phyloP scores from a whole-genome alignment of 208 protist genomes.

The Angomonas ambiguus region DNA sequence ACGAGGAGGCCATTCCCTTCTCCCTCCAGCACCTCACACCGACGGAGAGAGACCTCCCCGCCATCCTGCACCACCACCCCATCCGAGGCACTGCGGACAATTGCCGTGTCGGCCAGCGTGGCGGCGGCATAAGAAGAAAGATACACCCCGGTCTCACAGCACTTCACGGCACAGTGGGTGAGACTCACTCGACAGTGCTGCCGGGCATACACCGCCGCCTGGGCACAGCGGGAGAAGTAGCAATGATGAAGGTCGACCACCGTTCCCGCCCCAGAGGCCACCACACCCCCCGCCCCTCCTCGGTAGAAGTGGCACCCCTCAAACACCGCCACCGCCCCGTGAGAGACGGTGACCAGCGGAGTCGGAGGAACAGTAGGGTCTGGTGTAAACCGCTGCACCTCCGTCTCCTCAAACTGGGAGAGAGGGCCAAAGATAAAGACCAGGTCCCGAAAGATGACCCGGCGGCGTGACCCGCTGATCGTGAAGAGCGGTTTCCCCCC shows the following conservation, averaged over 20 bases:
- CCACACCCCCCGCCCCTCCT: conserved; percentile 39
- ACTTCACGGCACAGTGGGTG: conserved; percentile 36
- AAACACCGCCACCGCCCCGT: conserved; percentile 31
- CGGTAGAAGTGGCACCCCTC: conserved; percentile 65
- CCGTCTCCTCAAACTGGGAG: background rate
- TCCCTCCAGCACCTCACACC: conserved; percentile 42
- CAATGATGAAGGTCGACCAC: conserved; percentile 36
- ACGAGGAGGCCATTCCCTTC: conserved; percentile 60
- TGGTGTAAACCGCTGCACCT: background rate
- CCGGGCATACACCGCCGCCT: conserved; percentile 46
- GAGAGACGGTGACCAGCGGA: conserved; percentile 28
- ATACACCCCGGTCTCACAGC: conserved; percentile 45
- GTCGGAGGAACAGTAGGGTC: conserved; percentile 11
- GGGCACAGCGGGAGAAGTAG: conserved; percentile 44
- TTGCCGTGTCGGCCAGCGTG: conserved; percentile 28
- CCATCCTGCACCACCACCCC: conserved; percentile 51
- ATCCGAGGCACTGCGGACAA: conserved; percentile 43
- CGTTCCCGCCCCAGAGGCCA: conserved; percentile 26
- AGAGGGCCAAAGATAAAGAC: conserved; percentile 40
- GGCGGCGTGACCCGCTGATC: conserved; percentile 26
- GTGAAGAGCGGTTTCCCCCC: conserved; percentile 41
- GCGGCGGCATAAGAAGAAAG: conserved; percentile 17
- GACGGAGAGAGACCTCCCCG: conserved; percentile 26
- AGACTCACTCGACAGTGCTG: conserved; percentile 26
- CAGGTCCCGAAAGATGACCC: conserved; percentile 36